Evolutionary conservation across 2,329 filamentous ascomycete genomes (phyloP).

Genomic region (Davidsoniella neocaledoniae): DNA sequence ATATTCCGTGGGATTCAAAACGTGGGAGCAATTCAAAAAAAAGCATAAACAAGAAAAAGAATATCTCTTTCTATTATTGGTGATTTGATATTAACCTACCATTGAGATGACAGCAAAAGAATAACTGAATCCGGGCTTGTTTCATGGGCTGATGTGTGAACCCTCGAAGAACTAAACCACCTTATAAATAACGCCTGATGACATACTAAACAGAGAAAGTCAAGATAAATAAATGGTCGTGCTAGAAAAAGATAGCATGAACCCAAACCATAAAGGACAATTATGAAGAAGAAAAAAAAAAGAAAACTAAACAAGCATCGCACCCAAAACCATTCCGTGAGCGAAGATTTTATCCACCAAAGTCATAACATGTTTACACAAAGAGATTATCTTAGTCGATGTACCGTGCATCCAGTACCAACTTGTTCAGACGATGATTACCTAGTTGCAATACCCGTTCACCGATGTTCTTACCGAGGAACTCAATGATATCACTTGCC

Average conservation of each 20-base stretch:
- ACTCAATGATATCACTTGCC: slow-evolving; percentile 31
- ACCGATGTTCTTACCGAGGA: slow-evolving; percentile 38
- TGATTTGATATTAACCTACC: too few species aligned
- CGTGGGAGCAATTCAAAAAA: too few species aligned
- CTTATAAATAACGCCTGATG: neutral
- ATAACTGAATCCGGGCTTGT: too few species aligned
- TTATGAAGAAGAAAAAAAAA: neutral
- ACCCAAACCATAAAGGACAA: neutral
- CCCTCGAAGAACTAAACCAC: neutral
- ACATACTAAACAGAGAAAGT: neutral
- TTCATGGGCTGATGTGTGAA: too few species aligned
- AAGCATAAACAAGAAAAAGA: too few species aligned
- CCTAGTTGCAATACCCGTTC: slow-evolving; percentile 28
- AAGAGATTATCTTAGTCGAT: slow-evolving; percentile 21
- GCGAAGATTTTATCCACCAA: neutral
- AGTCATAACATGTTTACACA: neutral
- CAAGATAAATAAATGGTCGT: too few species aligned
- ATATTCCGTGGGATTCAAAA: too few species aligned
- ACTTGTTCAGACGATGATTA: slow-evolving; percentile 31
- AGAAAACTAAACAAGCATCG: neutral
- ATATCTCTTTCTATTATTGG: too few species aligned
- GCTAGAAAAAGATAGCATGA: neutral
- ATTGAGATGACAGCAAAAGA: too few species aligned
- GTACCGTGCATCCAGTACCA: slow-evolving; percentile 37
- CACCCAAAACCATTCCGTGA: neutral